Percentiles rank a stretch among this genome's conserved stretches.
Conservation (phyloP, 2,329 filamentous ascomycete genomes). For the Mycosphaerella arachidis region DNA sequence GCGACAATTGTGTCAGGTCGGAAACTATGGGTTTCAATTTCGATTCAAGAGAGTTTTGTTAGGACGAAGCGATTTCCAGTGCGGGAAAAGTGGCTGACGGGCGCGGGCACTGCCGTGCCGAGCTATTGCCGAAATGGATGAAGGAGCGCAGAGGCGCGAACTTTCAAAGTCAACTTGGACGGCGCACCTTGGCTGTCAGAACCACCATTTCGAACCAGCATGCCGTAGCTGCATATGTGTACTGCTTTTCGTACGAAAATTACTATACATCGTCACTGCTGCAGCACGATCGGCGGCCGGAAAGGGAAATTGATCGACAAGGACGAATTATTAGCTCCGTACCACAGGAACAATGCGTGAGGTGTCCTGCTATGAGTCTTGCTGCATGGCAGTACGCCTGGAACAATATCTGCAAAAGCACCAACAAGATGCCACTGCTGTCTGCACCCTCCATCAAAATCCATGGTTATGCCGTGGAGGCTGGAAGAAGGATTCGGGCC, state of each 20-base stretch:
- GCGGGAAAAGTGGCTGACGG: not conserved
- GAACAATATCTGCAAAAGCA: not conserved
- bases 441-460: not conserved
- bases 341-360: no score
- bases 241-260: not conserved
- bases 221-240: not conserved
- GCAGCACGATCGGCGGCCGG: not conserved
- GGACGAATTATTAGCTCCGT: no score
- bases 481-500: constrained; percentile 4
- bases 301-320: not conserved
- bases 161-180: constrained; percentile 18
- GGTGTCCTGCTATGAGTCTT: not conserved
- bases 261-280: not conserved
- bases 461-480: constrained; percentile 1
- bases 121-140: not conserved
- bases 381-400: not conserved
- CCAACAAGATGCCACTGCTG: not conserved
- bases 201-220: not conserved
- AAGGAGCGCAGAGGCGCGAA: constrained; percentile 9
- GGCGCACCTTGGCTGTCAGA: constrained; percentile 7
- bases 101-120: constrained; percentile 1
- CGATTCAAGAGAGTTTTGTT: constrained; percentile 1
- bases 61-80: not conserved
- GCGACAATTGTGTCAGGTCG: not conserved
- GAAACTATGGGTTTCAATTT: not conserved